Percentiles rank a stretch among this genome's conserved stretches.
phyloP scores from a whole-genome alignment of 768 basidiomycete species.

The Pleurotus tuber-regium region DNA sequence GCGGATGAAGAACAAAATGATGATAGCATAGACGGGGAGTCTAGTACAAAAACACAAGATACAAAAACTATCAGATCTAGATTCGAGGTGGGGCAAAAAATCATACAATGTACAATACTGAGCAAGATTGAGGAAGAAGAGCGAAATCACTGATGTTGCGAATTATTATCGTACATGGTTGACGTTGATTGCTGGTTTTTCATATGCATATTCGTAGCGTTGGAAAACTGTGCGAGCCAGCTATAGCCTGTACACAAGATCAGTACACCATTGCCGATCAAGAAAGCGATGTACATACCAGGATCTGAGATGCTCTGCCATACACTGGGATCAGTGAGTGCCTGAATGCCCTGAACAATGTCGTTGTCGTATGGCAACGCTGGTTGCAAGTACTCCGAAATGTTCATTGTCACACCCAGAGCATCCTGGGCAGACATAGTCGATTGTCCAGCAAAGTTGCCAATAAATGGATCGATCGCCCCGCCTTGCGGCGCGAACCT shows the following conservation, averaged over 20 bases:
- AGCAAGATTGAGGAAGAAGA: too few species aligned
- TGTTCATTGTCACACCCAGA: slow-evolving; percentile 22
- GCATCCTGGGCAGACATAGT: slow-evolving; percentile 15
- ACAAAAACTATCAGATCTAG: too few species aligned
- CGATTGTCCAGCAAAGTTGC: slow-evolving; percentile 6
- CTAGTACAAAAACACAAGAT: too few species aligned
- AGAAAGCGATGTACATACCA: slow-evolving; percentile 34
- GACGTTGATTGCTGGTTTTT: background rate
- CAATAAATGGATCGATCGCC: slow-evolving; percentile 38
- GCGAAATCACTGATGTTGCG: background rate
- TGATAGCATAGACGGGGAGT: too few species aligned
- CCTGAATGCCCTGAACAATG: slow-evolving; percentile 60
- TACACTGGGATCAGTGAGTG: slow-evolving; percentile 47
- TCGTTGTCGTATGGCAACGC: slow-evolving; percentile 58
- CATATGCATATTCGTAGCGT: slow-evolving; percentile 10
- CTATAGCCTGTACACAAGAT: slow-evolving; percentile 1
- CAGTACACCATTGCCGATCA: background rate
- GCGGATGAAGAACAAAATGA: too few species aligned
- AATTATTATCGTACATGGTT: slow-evolving; percentile 2
- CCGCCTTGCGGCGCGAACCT: slow-evolving; percentile 41
- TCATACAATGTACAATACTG: too few species aligned
- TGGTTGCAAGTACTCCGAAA: slow-evolving; percentile 47
- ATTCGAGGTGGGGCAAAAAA: too few species aligned
- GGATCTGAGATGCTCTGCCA: slow-evolving; percentile 58
- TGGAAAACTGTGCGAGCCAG: slow-evolving; percentile 8